These are phyloP conservation scores for Sungouiella blattae DNA, from an alignment of 805 yeast genomes.

Conservation along the genomic window DNA sequence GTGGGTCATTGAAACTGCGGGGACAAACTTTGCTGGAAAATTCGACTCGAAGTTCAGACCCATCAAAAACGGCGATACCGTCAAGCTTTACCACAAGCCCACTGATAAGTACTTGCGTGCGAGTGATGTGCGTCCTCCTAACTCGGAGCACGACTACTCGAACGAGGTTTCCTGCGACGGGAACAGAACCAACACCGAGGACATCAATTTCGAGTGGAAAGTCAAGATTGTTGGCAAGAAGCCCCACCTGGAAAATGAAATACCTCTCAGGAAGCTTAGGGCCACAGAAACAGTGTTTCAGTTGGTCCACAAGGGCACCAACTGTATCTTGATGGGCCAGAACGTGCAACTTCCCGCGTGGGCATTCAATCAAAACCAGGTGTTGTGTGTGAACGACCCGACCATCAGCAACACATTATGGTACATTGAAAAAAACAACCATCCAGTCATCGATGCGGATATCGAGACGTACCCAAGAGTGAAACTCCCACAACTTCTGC, in stretches of 20 bases:
- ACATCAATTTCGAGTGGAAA: conserved; percentile 67
- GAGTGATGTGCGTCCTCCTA: conserved; percentile 75
- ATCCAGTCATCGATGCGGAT: conserved; percentile 41
- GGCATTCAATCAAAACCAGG: conserved; percentile 86
- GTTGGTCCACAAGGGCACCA: conserved; percentile 60
- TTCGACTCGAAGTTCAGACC: conserved; percentile 29
- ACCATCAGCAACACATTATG: conserved; percentile 65
- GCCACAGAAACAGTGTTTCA: conserved; percentile 71
- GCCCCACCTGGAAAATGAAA: conserved; percentile 30
- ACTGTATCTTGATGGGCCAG: conserved; percentile 75
- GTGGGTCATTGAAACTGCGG: conserved; percentile 61
- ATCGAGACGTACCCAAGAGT: conserved; percentile 17
- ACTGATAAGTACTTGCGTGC: conserved; percentile 72
- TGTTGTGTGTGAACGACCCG: conserved; percentile 77
- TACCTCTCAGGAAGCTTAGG: conserved; percentile 35
- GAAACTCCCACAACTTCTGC: conserved; percentile 31
- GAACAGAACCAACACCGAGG: conserved; percentile 52
- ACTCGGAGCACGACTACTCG: conserved; percentile 87
- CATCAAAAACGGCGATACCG: conserved; percentile 51
- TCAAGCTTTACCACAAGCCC: conserved; percentile 65
- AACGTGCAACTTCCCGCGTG: conserved; percentile 71
- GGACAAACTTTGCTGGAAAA: conserved; percentile 36
- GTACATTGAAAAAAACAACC: conserved; percentile 64
- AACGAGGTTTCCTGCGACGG: conserved; percentile 78
- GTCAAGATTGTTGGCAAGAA: conserved; percentile 43